Percentiles rank a stretch among this genome's conserved stretches.
Conservation (phyloP, 768 basidiomycete genomes). For the Kwoniella dendrophila region DNA sequence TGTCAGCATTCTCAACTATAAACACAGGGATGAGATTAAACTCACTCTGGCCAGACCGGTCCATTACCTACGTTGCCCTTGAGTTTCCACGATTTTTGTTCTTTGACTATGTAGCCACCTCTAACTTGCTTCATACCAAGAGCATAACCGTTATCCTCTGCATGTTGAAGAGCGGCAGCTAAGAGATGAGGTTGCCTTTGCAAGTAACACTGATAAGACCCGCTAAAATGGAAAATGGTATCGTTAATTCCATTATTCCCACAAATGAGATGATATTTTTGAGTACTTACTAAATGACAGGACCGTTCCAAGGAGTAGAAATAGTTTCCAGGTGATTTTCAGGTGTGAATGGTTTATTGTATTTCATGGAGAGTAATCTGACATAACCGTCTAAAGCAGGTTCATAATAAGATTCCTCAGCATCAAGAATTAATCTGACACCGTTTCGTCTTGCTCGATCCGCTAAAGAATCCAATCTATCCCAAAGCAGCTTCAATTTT, state of each 20-base stretch:
- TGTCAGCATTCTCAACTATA: background rate
- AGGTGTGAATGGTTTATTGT: constrained; percentile 63
- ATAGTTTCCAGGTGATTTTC: constrained; percentile 10
- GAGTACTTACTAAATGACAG: constrained; percentile 45
- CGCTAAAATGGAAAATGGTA: constrained; percentile 59
- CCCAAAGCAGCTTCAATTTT: no score
- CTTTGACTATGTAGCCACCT: constrained; percentile 85
- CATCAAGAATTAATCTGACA: constrained; percentile 76
- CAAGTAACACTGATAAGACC: constrained; percentile 87
- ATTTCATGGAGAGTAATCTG: constrained; percentile 74
- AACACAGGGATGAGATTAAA: background rate
- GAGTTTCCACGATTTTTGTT: constrained; percentile 57
- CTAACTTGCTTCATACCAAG: constrained; percentile 90
- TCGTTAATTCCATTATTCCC: background rate
- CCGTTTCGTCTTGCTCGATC: no score
- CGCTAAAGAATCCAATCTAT: no score
- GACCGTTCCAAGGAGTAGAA: constrained; percentile 24
- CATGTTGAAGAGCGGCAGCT: constrained; percentile 67
- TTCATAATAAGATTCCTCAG: constrained; percentile 69
- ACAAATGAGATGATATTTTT: background rate
- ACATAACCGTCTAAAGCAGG: constrained; percentile 83
- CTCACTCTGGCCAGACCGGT: constrained; percentile 54
- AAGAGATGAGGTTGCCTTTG: constrained; percentile 73
- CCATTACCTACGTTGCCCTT: constrained; percentile 48
- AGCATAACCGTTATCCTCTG: constrained; percentile 67